Evolutionary conservation across 2,329 filamentous ascomycete species (phyloP), one percentile per base, ranked within the genome.

Genomic region (Paraphoma sp.): DNA sequence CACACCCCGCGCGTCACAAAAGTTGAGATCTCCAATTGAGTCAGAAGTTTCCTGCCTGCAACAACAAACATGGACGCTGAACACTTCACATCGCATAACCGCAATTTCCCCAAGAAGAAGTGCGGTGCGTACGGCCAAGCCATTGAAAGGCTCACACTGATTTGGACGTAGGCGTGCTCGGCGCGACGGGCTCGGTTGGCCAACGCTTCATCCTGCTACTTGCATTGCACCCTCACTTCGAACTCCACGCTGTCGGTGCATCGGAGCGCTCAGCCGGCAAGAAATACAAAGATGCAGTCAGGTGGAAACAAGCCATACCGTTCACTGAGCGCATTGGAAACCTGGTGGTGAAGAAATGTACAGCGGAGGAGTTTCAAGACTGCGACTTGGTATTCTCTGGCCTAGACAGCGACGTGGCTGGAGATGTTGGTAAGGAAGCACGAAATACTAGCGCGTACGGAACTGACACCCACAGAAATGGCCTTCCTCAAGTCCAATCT

Each of bases 311-410:
- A 81, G 86, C 91, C 9, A 81, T 86, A 54, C 90, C 92, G 52
- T 96, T 97, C 85, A 89, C 89, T 43, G 83, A 88, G 61, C 83
- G 83, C 62, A 80, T 96, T 56, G 92, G 87, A 64, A 89, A 93
- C 63, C 83, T 98, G 68, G 85, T 96, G 5, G 91, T 98, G 54
- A 89, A 92, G 74, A 89, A 92, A 74, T 98, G 95, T 82, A 89
- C 82, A 71, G 87, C 95, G 0, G 86, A 87, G 66, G 86, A 94
- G 69, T 98, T 97, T 76, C 79, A 83, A 59, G 93, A 96, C 75
- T 97, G 95, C 78, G 94, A 98, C 68, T 82, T 99, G 63, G 87
- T 98, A 59, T 98, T 98, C 78, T 94, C 90, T 60, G 95, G 95
- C 3, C 83, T 98, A 60, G 94, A 98, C 80, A 89, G 92, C 62